Evolutionary conservation across 352 stramenopile species (phyloP).

Genomic region (Pythium myriotylum): DNA sequence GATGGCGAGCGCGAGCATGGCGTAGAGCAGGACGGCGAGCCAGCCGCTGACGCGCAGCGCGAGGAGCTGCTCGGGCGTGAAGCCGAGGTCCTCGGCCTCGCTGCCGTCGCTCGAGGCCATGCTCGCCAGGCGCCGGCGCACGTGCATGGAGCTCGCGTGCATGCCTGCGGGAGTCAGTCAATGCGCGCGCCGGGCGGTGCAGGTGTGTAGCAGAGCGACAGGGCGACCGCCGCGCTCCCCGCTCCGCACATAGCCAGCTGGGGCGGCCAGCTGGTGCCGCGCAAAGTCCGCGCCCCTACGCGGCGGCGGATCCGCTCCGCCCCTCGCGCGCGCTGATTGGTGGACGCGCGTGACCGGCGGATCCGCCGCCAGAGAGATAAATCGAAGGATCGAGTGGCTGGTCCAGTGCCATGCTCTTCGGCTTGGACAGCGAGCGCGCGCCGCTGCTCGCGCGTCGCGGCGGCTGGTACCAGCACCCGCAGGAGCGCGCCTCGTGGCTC

Average conservation of each 20-base stretch:
- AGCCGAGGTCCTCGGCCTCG: conserved; percentile 5
- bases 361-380: conserved; percentile 5
- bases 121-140: conserved; percentile 23
- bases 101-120: conserved; percentile 1
- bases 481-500: conserved; percentile 35
- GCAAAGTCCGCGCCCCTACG: conserved; percentile 9
- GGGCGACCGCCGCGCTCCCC: conserved; percentile 3
- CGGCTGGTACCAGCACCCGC: conserved; percentile 29
- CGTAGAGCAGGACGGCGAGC: conserved; percentile 66
- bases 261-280: not conserved
- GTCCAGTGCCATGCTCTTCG: conserved; percentile 32
- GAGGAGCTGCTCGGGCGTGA: conserved; percentile 42
- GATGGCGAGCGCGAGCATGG: conserved; percentile 55
- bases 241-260: conserved; percentile 8
- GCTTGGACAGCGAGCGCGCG: conserved; percentile 27
- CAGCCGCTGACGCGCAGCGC: conserved; percentile 58
- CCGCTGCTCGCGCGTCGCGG: conserved; percentile 22
- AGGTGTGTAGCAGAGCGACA: conserved; percentile 5
- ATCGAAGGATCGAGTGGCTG: conserved; percentile 11
- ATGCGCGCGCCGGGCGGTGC: not conserved
- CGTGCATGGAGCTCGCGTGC: conserved; percentile 14
- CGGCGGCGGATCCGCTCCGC: too few relatives aligned
- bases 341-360: conserved; percentile 5
- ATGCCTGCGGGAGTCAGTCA: conserved; percentile 14
- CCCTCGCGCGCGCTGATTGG: conserved; percentile 7